Base-by-base conservation (phyloP, 352 stramenopile genomes). In the Peronospora belbahrii region DNA sequence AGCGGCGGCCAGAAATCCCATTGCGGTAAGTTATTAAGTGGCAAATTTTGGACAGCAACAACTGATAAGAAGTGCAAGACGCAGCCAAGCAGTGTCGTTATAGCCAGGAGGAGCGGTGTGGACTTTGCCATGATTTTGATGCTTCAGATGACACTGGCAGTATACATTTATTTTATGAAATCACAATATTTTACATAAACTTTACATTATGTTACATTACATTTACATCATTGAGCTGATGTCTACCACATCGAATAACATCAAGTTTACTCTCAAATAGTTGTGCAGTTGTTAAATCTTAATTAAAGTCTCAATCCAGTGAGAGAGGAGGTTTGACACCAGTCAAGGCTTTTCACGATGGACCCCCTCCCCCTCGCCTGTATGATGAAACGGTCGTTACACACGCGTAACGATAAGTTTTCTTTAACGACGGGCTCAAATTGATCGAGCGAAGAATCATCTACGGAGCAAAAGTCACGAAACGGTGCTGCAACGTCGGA, bases 1-100 rank as follows among this genome's bases (percentile, higher is more conserved):
- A 89, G 62, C 36, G 71, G 68, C 10, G 68, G 66, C 74, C 75
- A 89, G 48, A 63, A 86, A 44, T 89, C 73, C 78, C 78, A 89
- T 42, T 59, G 72, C n/a, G 44, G 40, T n/a, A 62, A 27, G 18
- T 59, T 13, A 13, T 53, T 36, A 19, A 41, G 42, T 6, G 41
- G 3, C 17, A 38, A 20, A 14, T 33, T 28, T 10, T 45, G 28
- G 24, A 32, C 36, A 42, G 27, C 28, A 4, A 14, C 18, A 10
- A 27, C 18, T 9, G 34, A 19, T 11, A 22, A 2, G 11, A 15
- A 34, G 30, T 18, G 13, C 18, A n/a, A 11, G 30, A 34, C 1
- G 30, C 8, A 34, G 30, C 13, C 4, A 4, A 34, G 30, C 30
- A 34, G 4, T n/a, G 30, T 13, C 30, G 13, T 34, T 18, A 1